Evolutionary conservation across 257 asterid genomes (phyloP).

Genomic region (Primulina eburnea): DNA sequence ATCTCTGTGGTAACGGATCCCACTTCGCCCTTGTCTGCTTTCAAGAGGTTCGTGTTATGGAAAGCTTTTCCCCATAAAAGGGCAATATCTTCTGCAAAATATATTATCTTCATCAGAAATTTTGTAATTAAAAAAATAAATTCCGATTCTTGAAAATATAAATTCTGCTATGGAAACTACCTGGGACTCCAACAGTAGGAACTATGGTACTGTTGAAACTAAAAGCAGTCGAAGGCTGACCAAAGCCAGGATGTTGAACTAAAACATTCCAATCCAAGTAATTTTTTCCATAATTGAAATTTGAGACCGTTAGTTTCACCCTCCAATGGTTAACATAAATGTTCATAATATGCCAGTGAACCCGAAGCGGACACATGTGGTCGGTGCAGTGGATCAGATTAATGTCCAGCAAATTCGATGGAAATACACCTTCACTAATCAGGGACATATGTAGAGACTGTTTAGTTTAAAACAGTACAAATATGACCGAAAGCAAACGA

Average conservation of each 20-base stretch:
- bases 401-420: slow-evolving; percentile 32
- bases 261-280: slow-evolving; percentile 64
- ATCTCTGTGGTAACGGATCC: slow-evolving; percentile 67
- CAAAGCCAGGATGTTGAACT: slow-evolving; percentile 64
- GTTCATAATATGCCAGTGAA: slow-evolving; percentile 70
- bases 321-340: slow-evolving; percentile 57
- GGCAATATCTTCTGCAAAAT: slow-evolving; percentile 57
- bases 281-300: slow-evolving; percentile 49
- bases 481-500: neutral
- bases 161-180: slow-evolving; percentile 18
- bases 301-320: slow-evolving; percentile 63
- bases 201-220: slow-evolving; percentile 56
- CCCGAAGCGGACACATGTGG: slow-evolving; percentile 71
- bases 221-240: slow-evolving; percentile 35
- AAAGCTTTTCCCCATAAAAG: slow-evolving; percentile 63
- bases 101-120: neutral
- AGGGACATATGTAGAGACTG: slow-evolving; percentile 10
- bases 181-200: slow-evolving; percentile 42
- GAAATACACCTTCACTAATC: slow-evolving; percentile 42
- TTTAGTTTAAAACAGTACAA: neutral
- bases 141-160: neutral
- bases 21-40: slow-evolving; percentile 34
- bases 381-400: slow-evolving; percentile 56
- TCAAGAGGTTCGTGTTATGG: slow-evolving; percentile 40
- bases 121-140: neutral